Percentiles rank a stretch among this genome's conserved stretches.
Evolutionary conservation across 768 basidiomycete genomes (phyloP).

Genomic region (Mrakia blollopis): DNA sequence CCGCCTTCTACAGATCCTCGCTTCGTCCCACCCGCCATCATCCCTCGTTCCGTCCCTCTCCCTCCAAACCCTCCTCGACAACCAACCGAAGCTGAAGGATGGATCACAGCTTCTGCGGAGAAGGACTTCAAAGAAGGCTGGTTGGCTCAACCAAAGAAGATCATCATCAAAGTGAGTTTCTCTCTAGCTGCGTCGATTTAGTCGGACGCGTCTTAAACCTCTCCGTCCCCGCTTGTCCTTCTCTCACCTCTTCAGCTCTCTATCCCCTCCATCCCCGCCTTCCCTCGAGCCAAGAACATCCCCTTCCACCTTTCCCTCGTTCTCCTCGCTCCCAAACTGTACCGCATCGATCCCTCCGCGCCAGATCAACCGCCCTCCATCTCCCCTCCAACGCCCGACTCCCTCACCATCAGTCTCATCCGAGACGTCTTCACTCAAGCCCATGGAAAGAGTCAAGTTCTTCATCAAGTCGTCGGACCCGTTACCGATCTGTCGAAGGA

Average conservation of each 20-base stretch:
- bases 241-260: neutral
- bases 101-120: neutral
- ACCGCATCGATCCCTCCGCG: neutral
- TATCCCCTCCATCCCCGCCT: neutral
- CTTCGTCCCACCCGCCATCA: neutral
- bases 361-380: neutral
- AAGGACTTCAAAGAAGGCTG: conserved; percentile 4
- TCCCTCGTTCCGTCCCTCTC: neutral
- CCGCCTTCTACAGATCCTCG: neutral
- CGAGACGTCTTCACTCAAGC: conserved; percentile 15
- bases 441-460: neutral
- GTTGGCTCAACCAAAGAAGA: neutral
- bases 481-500: neutral
- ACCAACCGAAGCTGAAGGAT: neutral
- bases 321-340: neutral
- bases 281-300: neutral
- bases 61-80: neutral
- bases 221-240: neutral
- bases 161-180: neutral
- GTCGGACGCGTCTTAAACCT: neutral
- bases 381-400: neutral
- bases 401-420: neutral
- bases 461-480: neutral
- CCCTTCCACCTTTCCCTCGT: conserved; percentile 14
- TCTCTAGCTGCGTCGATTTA: too few species aligned